Base-by-base conservation (phyloP, 495 filamentous ascomycete species). In the Penicillium canescens region DNA sequence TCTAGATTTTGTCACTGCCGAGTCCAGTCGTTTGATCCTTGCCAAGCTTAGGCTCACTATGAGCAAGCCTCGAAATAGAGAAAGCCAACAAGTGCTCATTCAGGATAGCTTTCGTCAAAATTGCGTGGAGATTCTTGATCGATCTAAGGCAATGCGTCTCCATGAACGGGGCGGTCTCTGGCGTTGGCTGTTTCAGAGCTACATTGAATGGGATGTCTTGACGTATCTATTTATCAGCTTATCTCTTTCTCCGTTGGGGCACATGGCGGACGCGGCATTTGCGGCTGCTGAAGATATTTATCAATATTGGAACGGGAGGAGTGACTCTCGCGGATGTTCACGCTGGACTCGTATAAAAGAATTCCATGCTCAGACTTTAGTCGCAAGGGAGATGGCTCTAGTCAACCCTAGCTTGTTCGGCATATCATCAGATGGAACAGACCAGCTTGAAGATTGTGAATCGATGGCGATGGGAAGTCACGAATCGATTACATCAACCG, bases 121-220 rank as follows among this genome's bases (percentile, higher is more conserved):
- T 7, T 66, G 82, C 4, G 71, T 76, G 46, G 82, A 84, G 34
- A 82, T 82, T 14, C 83, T 81, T 42, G 81, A 87, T 39, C 82
- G 54, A 24, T 43, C 53, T 12, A 35, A 44, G 5, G 10, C 11
- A 4, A 20, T 68, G 10, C 52, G 59, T 9, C n/a, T 18, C 3
- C 53, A 60, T 23, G 55, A 62, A 21, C 51, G 48, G 4, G 54
- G 60, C 6, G 52, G 36, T 37, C 52, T 47, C 28, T 69, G 60
- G 66, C 39, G 59, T 3, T 66, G 66, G 90, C 76, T 91, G n/a
- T 91, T 91, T 70, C 81, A 85, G 65, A 91, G 84, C 0, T 91
- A 91, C 62, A 80, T 85, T 10, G 86, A 91, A 54, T 89, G 86
- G 85, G 87, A 92, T 54, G 86, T 89, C 10, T 75, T 92, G 3